Base-by-base conservation (phyloP, 495 filamentous ascomycete species). In the Immersiella caudata region DNA sequence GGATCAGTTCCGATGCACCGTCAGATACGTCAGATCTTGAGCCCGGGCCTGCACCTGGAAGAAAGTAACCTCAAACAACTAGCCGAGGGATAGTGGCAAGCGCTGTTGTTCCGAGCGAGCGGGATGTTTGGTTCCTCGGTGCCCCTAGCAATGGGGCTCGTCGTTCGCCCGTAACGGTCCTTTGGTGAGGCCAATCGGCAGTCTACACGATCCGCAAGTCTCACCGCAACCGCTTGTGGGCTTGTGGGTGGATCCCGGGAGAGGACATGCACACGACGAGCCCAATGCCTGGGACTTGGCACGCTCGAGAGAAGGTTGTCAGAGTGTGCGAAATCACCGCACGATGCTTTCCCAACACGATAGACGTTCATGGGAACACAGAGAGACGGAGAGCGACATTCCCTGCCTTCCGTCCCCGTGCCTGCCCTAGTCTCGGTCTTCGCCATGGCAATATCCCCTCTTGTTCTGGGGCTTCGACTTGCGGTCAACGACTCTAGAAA, bases 211-310 rank as follows among this genome's bases (percentile, higher is more conserved):
- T 63, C 46, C 33, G 46, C 20, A 26, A 18, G 62, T 54, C 50
- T 64, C 62, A 64, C 62, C 62, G 26, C 62, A 64, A 46, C 61
- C 55, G 12, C 57, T 60, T 60, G 46, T 7, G 33, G 22, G 35
- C 55, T 25, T 54, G 24, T 49, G 29, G n/a, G n/a, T n/a, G n/a
- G n/a, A n/a, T n/a, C n/a, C 35, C 46, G 62, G 62, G 27, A 54
- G 20, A 29, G 26, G 40, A 9, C 50, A 62, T 64, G 50, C 46
- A 29, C 14, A 49, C 8, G 40, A 24, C 26, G 3, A 52, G 49
- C 12, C 25, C 60, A 24, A 50, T 52, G 46, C 14, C 26, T 60
- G 26, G 57, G 57, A 60, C 25, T 60, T 60, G 29, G 29, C 29
- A 33, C 29, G 29, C 18, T 57, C 21, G 7, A 26, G 22, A 26